Evolutionary conservation across 1,284 basidiomycete species (phyloP), one percentile per base, ranked within the genome.

Genomic region (Polyporus tsugae): DNA sequence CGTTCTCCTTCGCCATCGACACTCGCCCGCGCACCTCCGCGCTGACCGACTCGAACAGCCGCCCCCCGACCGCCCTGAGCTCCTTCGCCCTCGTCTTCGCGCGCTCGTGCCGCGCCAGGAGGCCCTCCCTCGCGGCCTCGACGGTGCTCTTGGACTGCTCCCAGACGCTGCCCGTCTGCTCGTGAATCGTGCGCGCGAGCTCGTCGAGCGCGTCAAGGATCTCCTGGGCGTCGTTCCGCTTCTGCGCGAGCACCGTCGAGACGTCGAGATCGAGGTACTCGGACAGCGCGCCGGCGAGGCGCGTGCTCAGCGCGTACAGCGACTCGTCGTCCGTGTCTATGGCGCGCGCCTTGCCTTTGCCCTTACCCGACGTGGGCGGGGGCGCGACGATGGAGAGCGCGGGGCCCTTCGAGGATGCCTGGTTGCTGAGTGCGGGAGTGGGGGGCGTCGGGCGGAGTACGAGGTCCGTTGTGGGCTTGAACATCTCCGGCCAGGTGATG

Each of bases 141-240:
- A 83, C 83, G 53, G 82, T 82, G 57, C 80, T 81, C 75, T 82
- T 82, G 17, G 86, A 87, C 58, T 87, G 82, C 66, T 83, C 80
- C 60, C 64, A 77, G 42, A 61, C 76, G 65, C 70, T 69, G 67
- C 69, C 70, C 5, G 79, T 82, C 72, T 85, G 83, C 49, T 74
- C 76, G 42, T 75, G 75, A 65, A 93, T 85, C 41, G 84, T 84
- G 25, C 79, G 78, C 66, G 84, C 80, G 46, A 93, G 83, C 0
- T 85, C 87, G 72, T 92, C 90, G 33, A 92, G 80, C 2, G 88
- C 89, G 42, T 87, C 85, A 52, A 88, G 75, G 41, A 91, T 81
- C 73, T 91, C 90, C 62, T 85, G 82, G 61, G 90, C 74, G 65
- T 91, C 89, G 62, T 80, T 80, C 11, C 81, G 80, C 29, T 87